Evolutionary conservation across 2,329 filamentous ascomycete genomes (phyloP).

Genomic region (Passalora sequoiae): DNA sequence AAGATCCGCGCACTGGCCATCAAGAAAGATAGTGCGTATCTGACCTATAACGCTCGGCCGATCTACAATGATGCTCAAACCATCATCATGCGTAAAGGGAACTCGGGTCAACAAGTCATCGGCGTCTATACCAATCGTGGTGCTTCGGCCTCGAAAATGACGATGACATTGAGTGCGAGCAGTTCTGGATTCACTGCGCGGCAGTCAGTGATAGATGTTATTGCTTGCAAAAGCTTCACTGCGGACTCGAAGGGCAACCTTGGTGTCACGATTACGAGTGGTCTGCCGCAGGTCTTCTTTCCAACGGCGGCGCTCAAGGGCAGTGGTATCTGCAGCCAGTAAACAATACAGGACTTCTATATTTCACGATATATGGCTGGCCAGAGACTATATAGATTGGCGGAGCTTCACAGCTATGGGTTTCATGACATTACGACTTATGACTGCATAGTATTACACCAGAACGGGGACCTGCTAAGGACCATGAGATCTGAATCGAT

Average conservation of each 20-base stretch:
- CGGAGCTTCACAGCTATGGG: no score
- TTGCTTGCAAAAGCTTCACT: slow-evolving; percentile 42
- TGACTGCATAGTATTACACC: no score
- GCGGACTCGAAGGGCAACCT: slow-evolving; percentile 43
- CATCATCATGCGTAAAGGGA: slow-evolving; percentile 44
- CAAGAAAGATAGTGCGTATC: slow-evolving; percentile 33
- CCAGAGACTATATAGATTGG: no score
- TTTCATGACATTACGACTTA: no score
- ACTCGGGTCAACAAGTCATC: slow-evolving; percentile 35
- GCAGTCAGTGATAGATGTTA: slow-evolving; percentile 35
- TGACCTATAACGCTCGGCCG: slow-evolving; percentile 37
- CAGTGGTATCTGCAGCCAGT: slow-evolving; percentile 22
- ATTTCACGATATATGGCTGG: no score
- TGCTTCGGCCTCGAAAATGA: slow-evolving; percentile 19
- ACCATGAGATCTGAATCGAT: no score
- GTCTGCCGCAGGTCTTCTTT: slow-evolving; percentile 16
- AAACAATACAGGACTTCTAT: no score
- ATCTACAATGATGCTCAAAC: slow-evolving; percentile 37
- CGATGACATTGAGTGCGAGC: slow-evolving; percentile 28
- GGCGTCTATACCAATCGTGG: slow-evolving; percentile 30
- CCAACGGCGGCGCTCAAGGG: slow-evolving; percentile 13
- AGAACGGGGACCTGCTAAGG: no score
- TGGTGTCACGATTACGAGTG: slow-evolving; percentile 14
- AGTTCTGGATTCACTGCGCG: slow-evolving; percentile 25
- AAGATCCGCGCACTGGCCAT: slow-evolving; percentile 45